These are phyloP conservation scores for Nicotiana benthamiana DNA, from an alignment of 257 asterid species.

Conservation along the genomic window DNA sequence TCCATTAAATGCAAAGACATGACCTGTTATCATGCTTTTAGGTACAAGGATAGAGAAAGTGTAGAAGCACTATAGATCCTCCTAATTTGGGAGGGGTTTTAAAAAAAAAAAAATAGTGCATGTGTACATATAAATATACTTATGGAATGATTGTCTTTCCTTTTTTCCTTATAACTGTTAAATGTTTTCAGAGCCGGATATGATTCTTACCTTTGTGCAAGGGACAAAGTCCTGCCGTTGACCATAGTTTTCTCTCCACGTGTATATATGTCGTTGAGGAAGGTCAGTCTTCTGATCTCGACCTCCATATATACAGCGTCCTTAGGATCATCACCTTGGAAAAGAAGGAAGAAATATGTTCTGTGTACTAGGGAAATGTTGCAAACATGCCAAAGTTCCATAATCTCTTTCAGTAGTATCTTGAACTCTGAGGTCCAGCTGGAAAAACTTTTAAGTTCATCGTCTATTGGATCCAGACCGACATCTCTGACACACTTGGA, in stretches of 20 bases:
- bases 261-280: slow-evolving; percentile 55
- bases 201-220: slow-evolving; percentile 49
- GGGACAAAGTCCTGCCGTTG: slow-evolving; percentile 47
- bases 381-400: slow-evolving; percentile 82
- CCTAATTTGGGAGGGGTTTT: too few species aligned
- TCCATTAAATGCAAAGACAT: not conserved
- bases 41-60: not conserved
- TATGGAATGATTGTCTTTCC: not conserved
- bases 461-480: slow-evolving; percentile 82
- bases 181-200: not conserved
- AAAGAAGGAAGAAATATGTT: slow-evolving; percentile 73
- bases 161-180: not conserved
- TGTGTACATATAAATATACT: not conserved
- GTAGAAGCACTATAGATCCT: too few species aligned
- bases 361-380: slow-evolving; percentile 74
- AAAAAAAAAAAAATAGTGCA: too few species aligned
- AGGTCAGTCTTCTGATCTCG: slow-evolving; percentile 70
- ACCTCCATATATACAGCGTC: slow-evolving; percentile 90
- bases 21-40: not conserved
- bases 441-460: slow-evolving; percentile 34
- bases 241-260: slow-evolving; percentile 51
- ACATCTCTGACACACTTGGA: slow-evolving; percentile 51
- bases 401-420: slow-evolving; percentile 62
- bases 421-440: slow-evolving; percentile 79
- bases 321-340: slow-evolving; percentile 67